Evolutionary conservation across 106 monocot genomes (phyloP).

Genomic region (Dendrobium huoshanense): DNA sequence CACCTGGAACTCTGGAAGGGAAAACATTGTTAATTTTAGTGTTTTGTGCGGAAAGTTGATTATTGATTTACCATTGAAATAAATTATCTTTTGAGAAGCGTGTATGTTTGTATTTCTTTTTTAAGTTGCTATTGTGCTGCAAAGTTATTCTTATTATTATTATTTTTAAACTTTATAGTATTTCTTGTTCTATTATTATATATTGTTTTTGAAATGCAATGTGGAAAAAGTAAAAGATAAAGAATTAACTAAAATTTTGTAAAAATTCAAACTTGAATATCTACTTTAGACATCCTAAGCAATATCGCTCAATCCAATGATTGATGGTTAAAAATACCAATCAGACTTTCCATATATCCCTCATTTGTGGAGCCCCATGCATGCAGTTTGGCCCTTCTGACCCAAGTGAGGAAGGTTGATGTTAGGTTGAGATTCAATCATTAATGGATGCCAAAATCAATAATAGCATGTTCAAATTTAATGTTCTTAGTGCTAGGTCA

Average conservation of each 20-base stretch:
- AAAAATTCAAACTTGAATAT: neutral
- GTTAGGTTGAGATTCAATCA: too few relatives aligned
- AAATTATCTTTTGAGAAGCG: slow-evolving; percentile 3
- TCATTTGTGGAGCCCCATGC: neutral
- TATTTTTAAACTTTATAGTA: neutral
- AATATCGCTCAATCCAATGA: neutral
- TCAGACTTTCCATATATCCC: neutral
- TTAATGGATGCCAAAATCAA: too few relatives aligned
- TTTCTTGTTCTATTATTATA: neutral
- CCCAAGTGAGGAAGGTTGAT: too few relatives aligned
- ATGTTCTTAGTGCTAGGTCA: too few relatives aligned
- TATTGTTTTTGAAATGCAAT: neutral
- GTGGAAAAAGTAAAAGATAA: neutral
- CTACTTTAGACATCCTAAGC: neutral
- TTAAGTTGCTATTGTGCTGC: neutral
- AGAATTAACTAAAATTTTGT: neutral
- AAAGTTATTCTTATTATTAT: neutral
- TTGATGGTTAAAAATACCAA: neutral
- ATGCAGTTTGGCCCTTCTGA: too few relatives aligned
- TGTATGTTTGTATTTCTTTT: neutral
- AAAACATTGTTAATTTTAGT: neutral
- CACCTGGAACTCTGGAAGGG: neutral
- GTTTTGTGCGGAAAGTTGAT: neutral
- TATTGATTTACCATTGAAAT: neutral
- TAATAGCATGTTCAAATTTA: too few relatives aligned